A percentile compares a stretch with the other conserved stretches of the same genome.
Conservation (phyloP, 805 yeast genomes). For the Monosporozyma yasuniensis region DNA sequence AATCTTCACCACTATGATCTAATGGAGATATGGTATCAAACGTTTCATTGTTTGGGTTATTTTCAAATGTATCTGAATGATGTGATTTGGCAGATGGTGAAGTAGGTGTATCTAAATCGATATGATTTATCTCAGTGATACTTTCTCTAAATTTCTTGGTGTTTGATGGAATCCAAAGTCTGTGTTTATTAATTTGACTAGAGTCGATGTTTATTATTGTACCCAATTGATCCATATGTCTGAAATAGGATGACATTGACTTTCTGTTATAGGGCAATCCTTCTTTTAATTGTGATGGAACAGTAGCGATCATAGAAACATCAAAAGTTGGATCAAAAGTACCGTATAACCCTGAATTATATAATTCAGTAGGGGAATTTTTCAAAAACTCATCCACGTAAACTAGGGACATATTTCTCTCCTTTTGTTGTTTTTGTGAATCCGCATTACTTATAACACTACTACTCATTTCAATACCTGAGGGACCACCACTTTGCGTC, state of each 20-base stretch:
- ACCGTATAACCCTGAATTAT: not conserved
- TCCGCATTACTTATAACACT: not conserved
- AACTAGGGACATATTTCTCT: not conserved
- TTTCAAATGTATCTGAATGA: not conserved
- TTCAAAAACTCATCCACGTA: constrained; percentile 2
- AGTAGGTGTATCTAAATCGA: not conserved
- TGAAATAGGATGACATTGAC: constrained; percentile 1
- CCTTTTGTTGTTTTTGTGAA: constrained; percentile 2
- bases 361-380: not conserved
- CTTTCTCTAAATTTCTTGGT: not conserved
- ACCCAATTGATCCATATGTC: not conserved
- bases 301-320: not conserved
- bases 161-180: not conserved
- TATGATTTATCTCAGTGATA: not conserved
- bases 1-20: not conserved
- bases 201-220: not conserved
- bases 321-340: not conserved
- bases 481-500: not conserved
- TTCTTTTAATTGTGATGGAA: not conserved
- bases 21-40: constrained; percentile 3
- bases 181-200: not conserved
- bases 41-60: constrained; percentile 8
- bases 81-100: not conserved
- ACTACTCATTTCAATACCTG: not conserved
- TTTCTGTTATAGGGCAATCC: not conserved